These are phyloP conservation scores for Fusarium mundagurra DNA, from an alignment of 2,329 filamentous ascomycete genomes.

Conservation along the genomic window DNA sequence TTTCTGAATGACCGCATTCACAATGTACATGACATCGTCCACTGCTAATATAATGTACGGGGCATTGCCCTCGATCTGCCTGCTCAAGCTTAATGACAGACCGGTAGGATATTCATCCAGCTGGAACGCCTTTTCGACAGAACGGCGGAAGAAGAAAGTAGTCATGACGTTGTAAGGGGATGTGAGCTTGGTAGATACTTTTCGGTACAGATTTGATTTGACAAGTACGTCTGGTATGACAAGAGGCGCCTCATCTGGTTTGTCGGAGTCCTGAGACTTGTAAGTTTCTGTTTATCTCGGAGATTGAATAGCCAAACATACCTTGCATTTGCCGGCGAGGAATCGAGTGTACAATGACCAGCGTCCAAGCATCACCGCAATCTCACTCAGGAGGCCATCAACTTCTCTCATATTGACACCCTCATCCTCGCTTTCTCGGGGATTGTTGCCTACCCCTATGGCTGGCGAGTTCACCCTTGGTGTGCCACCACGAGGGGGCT, in stretches of 20 bases:
- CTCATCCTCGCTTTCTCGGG: constrained; percentile 82
- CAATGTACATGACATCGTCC: constrained; percentile 99
- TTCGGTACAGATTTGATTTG: constrained; percentile 82
- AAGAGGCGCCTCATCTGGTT: constrained; percentile 65
- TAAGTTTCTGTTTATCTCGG: constrained; percentile 16
- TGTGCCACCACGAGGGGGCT: constrained; percentile 71
- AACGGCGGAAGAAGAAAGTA: constrained; percentile 95
- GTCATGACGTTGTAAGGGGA: constrained; percentile 91
- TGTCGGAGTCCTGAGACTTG: constrained; percentile 57
- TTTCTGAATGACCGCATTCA: constrained; percentile 89
- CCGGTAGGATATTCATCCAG: constrained; percentile 88
- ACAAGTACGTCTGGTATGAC: constrained; percentile 77
- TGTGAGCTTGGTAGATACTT: constrained; percentile 78
- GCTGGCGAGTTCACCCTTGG: constrained; percentile 82
- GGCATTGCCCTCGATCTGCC: constrained; percentile 77
- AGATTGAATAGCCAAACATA: constrained; percentile 50
- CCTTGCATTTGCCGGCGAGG: constrained; percentile 84
- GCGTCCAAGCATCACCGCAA: constrained; percentile 88
- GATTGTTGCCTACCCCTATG: constrained; percentile 61
- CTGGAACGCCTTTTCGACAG: constrained; percentile 97
- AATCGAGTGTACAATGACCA: constrained; percentile 96
- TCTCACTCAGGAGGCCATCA: constrained; percentile 86
- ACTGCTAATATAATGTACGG: constrained; percentile 95
- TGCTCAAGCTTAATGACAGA: constrained; percentile 78
- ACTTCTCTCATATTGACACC: constrained; percentile 97